Base-by-base conservation (phyloP, 1,139 yeast species). In the Lizanozyma gosingica region DNA sequence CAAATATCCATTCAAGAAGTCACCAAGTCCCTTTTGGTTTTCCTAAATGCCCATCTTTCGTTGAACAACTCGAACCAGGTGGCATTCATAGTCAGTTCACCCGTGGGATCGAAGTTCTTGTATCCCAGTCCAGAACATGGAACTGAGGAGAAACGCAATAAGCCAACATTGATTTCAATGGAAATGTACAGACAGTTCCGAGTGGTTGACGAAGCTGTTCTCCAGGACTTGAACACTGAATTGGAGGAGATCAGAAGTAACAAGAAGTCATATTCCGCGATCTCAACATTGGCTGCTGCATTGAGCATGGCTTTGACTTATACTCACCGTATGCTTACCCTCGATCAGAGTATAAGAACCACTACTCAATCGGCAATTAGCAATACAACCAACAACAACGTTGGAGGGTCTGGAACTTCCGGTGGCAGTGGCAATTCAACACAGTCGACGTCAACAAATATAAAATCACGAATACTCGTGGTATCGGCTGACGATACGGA, bases 131-230 rank as follows among this genome's bases (percentile, higher is more conserved):
- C 67, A 1, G 49, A 49, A 22, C 54, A 52, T 11, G 29, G 35
- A 52, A 54, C 17, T 59, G 57, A 40, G 60, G 55, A 41, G 59
- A 51, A 27, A 41, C 40, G n/a, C 35, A 22, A 17, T 38, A 33
- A 34, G 40, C 37, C 37, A 36, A 37, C 37, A 37, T 51, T 56
- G 35, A 54, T 65, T 38, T 51, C 57, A 45, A 49, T 56, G 48
- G 62, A 63, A 43, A 87, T 92, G 88, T 90, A 92, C 56, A 65
- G 96, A 48, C 95, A 87, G 56, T 92, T 92, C 54, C 71, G 85
- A 46, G 71, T 78, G 39, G 83, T 92, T 33, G 95, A 90, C 56
- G 94, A 86, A 42, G 67, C 80, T 0, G 81, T 90, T 1, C 58
- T 87, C n/a, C 71, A 71, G 35, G 80, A 80, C 41, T 57, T 90